Percentiles rank a stretch among this genome's conserved stretches.
Conservation (phyloP, 2,329 filamentous ascomycete genomes). For the Parafenestella ontariensis region DNA sequence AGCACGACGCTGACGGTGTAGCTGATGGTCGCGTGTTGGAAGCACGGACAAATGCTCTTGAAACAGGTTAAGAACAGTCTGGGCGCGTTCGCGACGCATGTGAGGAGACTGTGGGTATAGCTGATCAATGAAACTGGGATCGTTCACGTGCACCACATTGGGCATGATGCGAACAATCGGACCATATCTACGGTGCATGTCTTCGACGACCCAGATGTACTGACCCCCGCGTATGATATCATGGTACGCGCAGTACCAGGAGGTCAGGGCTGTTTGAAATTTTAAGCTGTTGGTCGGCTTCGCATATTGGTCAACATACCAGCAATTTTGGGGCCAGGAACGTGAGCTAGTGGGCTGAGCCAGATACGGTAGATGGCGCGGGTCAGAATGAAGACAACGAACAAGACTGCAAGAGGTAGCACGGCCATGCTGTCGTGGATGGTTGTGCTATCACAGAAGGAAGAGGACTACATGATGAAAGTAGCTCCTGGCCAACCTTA, state of each 20-base stretch:
- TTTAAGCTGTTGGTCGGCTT: neutral
- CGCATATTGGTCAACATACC: neutral
- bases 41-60: constrained; percentile 3
- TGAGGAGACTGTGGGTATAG: constrained; percentile 6
- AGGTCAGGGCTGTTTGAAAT: constrained; percentile 12
- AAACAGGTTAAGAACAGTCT: constrained; percentile 7
- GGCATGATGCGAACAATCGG: constrained; percentile 15
- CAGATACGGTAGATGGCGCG: constrained; percentile 11
- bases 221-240: constrained; percentile 24
- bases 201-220: constrained; percentile 21
- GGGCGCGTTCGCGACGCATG: constrained; percentile 6
- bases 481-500: no score
- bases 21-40: constrained; percentile 3
- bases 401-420: neutral
- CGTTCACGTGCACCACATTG: constrained; percentile 19
- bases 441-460: no score
- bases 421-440: neutral
- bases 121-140: constrained; percentile 19
- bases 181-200: constrained; percentile 35
- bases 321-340: constrained; percentile 22
- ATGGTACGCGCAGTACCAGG: constrained; percentile 31
- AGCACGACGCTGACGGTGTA: constrained; percentile 7
- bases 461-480: no score
- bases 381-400: neutral
- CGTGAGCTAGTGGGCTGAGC: constrained; percentile 19